These are phyloP conservation scores for Exophiala calicioides DNA, from an alignment of 2,329 filamentous ascomycete genomes.

Conservation along the genomic window DNA sequence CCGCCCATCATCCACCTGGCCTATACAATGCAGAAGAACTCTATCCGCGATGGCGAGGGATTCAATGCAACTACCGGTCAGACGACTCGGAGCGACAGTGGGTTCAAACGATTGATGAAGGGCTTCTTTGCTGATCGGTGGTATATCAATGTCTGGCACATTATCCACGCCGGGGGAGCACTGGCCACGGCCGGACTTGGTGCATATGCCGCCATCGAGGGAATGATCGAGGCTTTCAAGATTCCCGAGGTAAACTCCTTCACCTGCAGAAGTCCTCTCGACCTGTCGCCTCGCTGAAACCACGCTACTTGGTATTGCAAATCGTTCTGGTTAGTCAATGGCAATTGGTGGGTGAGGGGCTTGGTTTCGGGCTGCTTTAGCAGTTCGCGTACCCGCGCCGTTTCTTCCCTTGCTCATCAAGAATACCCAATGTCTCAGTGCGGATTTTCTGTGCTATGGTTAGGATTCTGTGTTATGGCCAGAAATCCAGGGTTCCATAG, in stretches of 20 bases:
- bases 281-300: slow-evolving; percentile 24
- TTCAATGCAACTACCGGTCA: slow-evolving; percentile 32
- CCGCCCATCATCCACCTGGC: slow-evolving; percentile 35
- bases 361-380: too few relatives aligned
- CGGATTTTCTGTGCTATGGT: too few relatives aligned
- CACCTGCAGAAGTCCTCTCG: slow-evolving; percentile 35
- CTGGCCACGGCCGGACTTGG: slow-evolving; percentile 33
- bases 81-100: slow-evolving; percentile 18
- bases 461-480: too few relatives aligned
- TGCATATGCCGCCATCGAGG: slow-evolving; percentile 33
- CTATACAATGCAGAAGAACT: slow-evolving; percentile 34
- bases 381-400: too few relatives aligned
- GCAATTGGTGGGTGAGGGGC: too few relatives aligned
- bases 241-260: slow-evolving; percentile 34
- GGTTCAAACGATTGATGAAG: slow-evolving; percentile 23
- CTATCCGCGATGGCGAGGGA: slow-evolving; percentile 27
- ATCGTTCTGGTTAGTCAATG: too few relatives aligned
- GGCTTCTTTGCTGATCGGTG: slow-evolving; percentile 33
- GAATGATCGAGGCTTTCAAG: slow-evolving; percentile 37
- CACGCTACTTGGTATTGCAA: too few relatives aligned
- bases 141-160: slow-evolving; percentile 33
- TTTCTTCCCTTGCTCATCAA: too few relatives aligned
- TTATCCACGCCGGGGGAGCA: slow-evolving; percentile 32
- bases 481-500: too few relatives aligned
- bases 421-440: too few relatives aligned